Conservation (phyloP, 352 stramenopile species). For the Nothophytophthora sp. region DNA sequence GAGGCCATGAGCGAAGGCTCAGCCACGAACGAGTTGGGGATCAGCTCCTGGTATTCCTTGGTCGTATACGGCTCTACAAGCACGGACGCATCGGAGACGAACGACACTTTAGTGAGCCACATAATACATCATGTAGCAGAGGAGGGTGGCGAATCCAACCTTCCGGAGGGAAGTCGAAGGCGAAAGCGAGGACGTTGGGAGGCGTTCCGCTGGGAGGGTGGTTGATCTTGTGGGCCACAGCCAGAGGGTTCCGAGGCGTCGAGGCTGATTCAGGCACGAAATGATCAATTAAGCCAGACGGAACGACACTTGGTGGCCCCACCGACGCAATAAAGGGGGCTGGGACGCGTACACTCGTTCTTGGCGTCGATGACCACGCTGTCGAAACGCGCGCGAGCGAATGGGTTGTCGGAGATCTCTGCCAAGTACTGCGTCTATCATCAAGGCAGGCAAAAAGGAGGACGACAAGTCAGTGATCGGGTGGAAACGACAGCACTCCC, state of each 20-base stretch:
- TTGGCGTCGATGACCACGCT: constrained; percentile 88
- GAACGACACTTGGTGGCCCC: no score
- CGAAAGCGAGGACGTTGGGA: constrained; percentile 83
- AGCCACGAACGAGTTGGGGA: constrained; percentile 83
- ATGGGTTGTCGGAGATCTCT: constrained; percentile 78
- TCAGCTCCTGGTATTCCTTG: constrained; percentile 61
- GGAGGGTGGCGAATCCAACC: constrained; percentile 23
- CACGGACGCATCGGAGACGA: not conserved
- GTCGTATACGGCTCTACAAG: constrained; percentile 66
- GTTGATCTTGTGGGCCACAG: constrained; percentile 88
- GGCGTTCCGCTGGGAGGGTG: constrained; percentile 64
- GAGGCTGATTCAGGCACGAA: constrained; percentile 41
- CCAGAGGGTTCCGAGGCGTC: constrained; percentile 62
- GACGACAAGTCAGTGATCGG: not conserved
- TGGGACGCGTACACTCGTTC: constrained; percentile 52
- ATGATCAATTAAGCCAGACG: not conserved
- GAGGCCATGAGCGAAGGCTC: constrained; percentile 79
- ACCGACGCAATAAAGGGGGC: not conserved
- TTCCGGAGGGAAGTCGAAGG: constrained; percentile 80
- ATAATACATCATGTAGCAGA: not conserved
- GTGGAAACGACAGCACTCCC: not conserved
- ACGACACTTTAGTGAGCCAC: no score
- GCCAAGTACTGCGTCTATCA: constrained; percentile 51
- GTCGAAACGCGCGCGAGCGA: constrained; percentile 80
- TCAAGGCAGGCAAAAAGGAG: not conserved